Evolutionary conservation across 768 basidiomycete species (phyloP), one percentile per base, ranked within the genome.

Genomic region (Kwoniella dendrophila): DNA sequence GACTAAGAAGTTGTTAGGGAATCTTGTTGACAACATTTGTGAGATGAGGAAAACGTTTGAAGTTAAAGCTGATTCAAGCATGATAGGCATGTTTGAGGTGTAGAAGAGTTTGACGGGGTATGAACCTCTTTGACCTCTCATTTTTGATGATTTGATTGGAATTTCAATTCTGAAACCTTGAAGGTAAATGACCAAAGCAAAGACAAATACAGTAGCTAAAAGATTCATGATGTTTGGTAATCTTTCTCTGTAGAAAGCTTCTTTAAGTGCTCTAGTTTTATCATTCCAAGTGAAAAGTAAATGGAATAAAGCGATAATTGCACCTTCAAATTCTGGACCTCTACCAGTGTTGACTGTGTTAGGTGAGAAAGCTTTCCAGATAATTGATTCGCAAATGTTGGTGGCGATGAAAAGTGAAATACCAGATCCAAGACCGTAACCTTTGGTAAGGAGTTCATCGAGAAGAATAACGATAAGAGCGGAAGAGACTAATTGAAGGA

Each of bases 51-150:
- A 98, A 30, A 99, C 87, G 79, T 99, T 95, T 60, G 87, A 88
- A 0, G 92, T 92, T 59, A 98, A 82, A 14, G 94, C 94, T 14
- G 86, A 87, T 82, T 98, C 90, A 63, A 98, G 86, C 95, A 99
- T 99, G 83, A 99, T 98, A 59, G 95, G 95, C 95, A 97, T 99
- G 83, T 98, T 99, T 44, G 87, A 89, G 16, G 96, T 98, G 82
- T 98, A 99, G 83, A 99, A 98, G 36, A 98, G 86, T 82, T 98
- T 98, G 83, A 99, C 85, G 53, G 96, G 96, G 83, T 97, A 98
- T 14, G 86, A 85, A 41, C 91, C 94, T 30, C 94, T 85, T 79
- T 97, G 93, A n/a, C 96, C 96, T 60, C 93, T 85, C 87, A 93
- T 92, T 68, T 87, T 86, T 83, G 90, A 93, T 82, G 87, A 89